These are phyloP conservation scores for Themeda triandra DNA, from an alignment of 176 grass and related monocot species.

Conservation along the genomic window DNA sequence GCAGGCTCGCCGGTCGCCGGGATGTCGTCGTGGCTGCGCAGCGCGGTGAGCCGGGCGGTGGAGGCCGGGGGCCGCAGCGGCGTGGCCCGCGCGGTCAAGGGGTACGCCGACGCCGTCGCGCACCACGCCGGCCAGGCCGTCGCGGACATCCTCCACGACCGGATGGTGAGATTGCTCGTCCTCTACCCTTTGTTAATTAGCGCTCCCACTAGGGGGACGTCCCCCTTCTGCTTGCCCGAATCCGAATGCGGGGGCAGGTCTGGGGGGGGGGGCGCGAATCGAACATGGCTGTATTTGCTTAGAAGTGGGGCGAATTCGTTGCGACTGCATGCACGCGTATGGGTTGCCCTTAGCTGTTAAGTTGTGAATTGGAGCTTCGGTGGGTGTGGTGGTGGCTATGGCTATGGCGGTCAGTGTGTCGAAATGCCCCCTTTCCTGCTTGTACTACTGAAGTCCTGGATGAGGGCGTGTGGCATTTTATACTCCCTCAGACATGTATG, in stretches of 20 bases:
- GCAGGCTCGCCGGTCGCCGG: no score
- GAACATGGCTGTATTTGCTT: background rate
- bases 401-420: no score
- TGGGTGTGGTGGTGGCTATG: background rate
- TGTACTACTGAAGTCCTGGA: background rate
- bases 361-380: background rate
- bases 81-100: slow-evolving; percentile 82
- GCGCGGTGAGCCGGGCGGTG: slow-evolving; percentile 77
- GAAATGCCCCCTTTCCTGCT: background rate
- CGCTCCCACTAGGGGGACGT: background rate
- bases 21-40: slow-evolving; percentile 90
- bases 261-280: background rate
- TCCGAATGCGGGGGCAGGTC: slow-evolving; percentile 1
- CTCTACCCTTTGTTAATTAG: background rate
- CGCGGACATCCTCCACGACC: slow-evolving; percentile 80
- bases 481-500: background rate
- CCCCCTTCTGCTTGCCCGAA: background rate
- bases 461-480: background rate
- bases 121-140: slow-evolving; percentile 96
- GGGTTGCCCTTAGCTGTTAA: background rate
- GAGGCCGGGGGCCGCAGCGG: slow-evolving; percentile 75
- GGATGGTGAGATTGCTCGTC: slow-evolving; percentile 40
- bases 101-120: slow-evolving; percentile 85
- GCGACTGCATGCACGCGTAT: background rate
- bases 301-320: background rate